These are phyloP conservation scores for Venturia carpophila DNA, from an alignment of 2,329 filamentous ascomycete genomes.

Conservation along the genomic window DNA sequence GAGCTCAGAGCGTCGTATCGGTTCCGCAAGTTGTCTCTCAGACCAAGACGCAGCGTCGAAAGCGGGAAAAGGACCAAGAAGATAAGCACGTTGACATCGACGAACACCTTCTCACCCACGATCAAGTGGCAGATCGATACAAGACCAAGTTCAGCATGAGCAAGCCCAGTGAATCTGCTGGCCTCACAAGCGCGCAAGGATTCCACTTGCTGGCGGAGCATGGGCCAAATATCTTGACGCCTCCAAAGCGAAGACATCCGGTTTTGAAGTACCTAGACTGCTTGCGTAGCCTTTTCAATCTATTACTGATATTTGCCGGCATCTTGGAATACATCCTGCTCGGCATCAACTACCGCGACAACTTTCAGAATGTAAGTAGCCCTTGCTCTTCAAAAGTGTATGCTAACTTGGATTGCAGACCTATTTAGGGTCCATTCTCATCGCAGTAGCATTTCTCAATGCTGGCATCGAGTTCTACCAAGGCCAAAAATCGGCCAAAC, in stretches of 20 bases:
- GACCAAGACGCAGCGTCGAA: neutral
- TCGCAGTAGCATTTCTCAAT: conserved; percentile 58
- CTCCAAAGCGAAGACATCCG: conserved; percentile 4
- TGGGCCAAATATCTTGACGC: conserved; percentile 7
- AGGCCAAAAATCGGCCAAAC: conserved; percentile 40
- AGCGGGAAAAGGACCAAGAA: conserved; percentile 9
- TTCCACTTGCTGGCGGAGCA: conserved; percentile 1
- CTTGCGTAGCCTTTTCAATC: conserved; percentile 10
- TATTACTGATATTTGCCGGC: conserved; percentile 7
- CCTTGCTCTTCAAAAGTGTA: neutral
- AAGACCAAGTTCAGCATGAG: conserved; percentile 9
- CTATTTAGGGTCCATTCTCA: conserved; percentile 52
- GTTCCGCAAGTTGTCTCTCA: no score
- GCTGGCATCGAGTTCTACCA: conserved; percentile 52
- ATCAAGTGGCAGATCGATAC: conserved; percentile 13
- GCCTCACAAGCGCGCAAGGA: neutral
- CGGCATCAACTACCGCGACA: conserved; percentile 4
- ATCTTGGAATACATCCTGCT: conserved; percentile 13
- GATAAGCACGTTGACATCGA: conserved; percentile 9
- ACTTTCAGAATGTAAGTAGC: neutral
- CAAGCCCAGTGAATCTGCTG: conserved; percentile 3
- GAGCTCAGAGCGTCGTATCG: neutral
- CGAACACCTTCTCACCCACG: conserved; percentile 9
- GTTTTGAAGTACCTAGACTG: conserved; percentile 7
- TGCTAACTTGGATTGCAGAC: conserved; percentile 43